Evolutionary conservation across 768 basidiomycete genomes (phyloP).

Genomic region (Lactifluus rugatus): DNA sequence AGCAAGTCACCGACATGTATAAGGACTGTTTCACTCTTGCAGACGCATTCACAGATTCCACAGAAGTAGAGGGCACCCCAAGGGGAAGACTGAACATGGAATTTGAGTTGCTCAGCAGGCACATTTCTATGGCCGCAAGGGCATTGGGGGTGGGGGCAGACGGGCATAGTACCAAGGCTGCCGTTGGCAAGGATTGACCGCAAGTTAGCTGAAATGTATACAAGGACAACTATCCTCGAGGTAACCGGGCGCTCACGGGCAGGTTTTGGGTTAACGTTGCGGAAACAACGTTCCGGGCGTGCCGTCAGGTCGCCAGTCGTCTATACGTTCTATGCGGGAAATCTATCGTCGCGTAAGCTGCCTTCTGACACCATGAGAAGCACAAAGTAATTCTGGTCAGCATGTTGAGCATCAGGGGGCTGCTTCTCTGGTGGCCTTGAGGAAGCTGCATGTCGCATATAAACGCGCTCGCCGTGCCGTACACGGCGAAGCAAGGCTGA

Average conservation of each 20-base stretch:
- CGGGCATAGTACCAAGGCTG: slow-evolving; percentile 6
- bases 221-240: neutral
- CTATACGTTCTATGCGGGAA: neutral
- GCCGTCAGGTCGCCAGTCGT: neutral
- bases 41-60: slow-evolving; percentile 16
- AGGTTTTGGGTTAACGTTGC: neutral
- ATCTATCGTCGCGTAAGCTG: neutral
- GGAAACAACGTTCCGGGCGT: slow-evolving; percentile 9
- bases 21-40: slow-evolving; percentile 12
- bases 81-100: slow-evolving; percentile 14
- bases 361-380: neutral
- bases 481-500: no score
- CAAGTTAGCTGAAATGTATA: neutral
- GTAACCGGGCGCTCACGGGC: slow-evolving; percentile 8
- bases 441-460: neutral
- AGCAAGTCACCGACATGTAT: slow-evolving; percentile 2
- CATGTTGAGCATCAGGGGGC: neutral
- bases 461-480: neutral
- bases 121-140: slow-evolving; percentile 14
- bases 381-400: neutral
- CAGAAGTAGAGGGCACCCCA: slow-evolving; percentile 17
- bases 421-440: slow-evolving; percentile 1
- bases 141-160: slow-evolving; percentile 18
- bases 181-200: neutral
- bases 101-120: slow-evolving; percentile 2